Percentiles rank a stretch among this genome's conserved stretches.
These are phyloP conservation scores for Botrytis paeoniae DNA, from an alignment of 2,329 filamentous ascomycete species.

Conservation along the genomic window DNA sequence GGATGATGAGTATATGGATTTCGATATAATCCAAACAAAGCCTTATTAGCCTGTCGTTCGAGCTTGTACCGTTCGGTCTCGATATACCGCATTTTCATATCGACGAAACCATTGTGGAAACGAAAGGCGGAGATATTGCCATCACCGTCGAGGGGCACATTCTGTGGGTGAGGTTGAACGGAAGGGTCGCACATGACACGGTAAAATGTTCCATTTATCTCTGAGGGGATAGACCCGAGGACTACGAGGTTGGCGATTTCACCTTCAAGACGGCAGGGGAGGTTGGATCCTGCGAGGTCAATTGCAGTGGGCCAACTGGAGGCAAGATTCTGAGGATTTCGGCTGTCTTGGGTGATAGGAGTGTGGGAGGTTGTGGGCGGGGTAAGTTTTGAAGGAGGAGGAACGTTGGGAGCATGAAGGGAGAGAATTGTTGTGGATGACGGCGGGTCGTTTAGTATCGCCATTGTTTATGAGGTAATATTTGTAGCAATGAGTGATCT, in stretches of 20 bases:
- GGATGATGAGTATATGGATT: conserved; percentile 11
- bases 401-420: too few species aligned
- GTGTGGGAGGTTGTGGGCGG: neutral
- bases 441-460: neutral
- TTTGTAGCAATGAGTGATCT: neutral
- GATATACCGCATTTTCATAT: conserved; percentile 37
- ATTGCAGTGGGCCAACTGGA: neutral
- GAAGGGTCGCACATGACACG: conserved; percentile 45
- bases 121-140: conserved; percentile 37
- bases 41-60: conserved; percentile 26
- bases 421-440: neutral
- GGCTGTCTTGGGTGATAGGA: neutral
- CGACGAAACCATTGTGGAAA: conserved; percentile 35
- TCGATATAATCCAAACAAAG: conserved; percentile 33
- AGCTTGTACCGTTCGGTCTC: conserved; percentile 33
- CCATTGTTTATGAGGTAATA: neutral
- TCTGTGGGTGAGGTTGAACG: conserved; percentile 51
- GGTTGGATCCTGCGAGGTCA: neutral
- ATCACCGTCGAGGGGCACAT: conserved; percentile 42
- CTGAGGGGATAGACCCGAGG: conserved; percentile 40
- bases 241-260: conserved; percentile 41
- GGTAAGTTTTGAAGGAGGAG: neutral
- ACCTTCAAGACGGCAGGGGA: conserved; percentile 34
- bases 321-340: neutral
- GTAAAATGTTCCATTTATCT: conserved; percentile 45